Evolutionary conservation across 169 alveolate genomes (phyloP), one percentile per base, ranked within the genome.

Genomic region (Cryptosporidium sp.): DNA sequence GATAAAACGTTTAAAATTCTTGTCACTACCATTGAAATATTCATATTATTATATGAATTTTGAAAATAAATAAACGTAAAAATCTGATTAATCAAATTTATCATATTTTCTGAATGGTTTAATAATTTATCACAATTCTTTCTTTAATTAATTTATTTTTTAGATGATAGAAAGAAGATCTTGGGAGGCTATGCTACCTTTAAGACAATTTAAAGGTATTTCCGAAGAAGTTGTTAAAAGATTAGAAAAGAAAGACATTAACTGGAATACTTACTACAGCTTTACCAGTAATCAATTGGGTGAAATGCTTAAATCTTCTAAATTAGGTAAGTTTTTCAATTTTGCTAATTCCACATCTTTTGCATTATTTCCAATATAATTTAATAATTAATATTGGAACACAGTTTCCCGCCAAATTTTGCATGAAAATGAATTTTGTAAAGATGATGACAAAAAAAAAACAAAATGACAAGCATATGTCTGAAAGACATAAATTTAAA

Each of bases 121-220:
- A 8, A 16, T 51, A 61, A 6, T 80, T 9, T 35, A 62, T 37
- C 29, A 39, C 23, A 14, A 35, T 33, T 21, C 3, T 52, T 39
- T 67, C 29, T 5, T 45, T 26, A 69, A 42, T 70, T 45, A 26
- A 45, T 10, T 37, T 26, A 23, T 56, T 52, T 35, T 56, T 1
- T 62, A 80, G 96, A 97, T 97, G 99, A 96, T 98, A 29, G 99
- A 98, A 87, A 96, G 97, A 85, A 92, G 99, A 87, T 97, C 98
- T 98, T 98, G 99, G 99, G 95, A 97, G 56, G 95, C 98, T 42
- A 97, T 97, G 99, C 95, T 99, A 1, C 99, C 99, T 1, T 93
- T 98, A 92, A 95, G 99, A 85, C 99, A 99, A 94, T 98, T 98
- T 96, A 97, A 97, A 75, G 96, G 95, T 2, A 85, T 96, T 45